Base-by-base conservation (phyloP, 2,329 filamentous ascomycete genomes). In the Colletotrichum sp. region DNA sequence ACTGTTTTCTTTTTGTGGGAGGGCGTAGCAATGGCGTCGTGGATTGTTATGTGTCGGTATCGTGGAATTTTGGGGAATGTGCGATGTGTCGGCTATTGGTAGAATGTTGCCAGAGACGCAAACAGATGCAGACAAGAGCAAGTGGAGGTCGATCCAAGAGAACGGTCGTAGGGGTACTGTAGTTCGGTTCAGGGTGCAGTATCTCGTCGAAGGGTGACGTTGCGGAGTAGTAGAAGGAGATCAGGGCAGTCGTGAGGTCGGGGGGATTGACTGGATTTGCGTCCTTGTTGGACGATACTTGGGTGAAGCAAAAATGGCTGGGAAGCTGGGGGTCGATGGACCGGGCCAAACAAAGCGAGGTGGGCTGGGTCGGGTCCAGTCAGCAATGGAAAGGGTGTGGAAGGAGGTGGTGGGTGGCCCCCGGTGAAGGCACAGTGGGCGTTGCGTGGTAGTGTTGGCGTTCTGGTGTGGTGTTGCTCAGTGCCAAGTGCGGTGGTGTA, bases 301-400 rank as follows among this genome's bases (percentile, higher is more conserved):
- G 44, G 44, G 44, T 64, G 71, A 69, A 74, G 74, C 71, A 76
- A 69, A 74, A 76, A 76, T 74, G 74, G 74, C 74, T 76, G 74
- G 74, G 74, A 76, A 76, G 74, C 74, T 73, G 70, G 74, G 68
- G 74, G 71, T 57, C 44, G 74, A 76, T 76, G 74, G 70, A 69
- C 73, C 64, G 71, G 59, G 74, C 64, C 64, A 73, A 76, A 74
- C 74, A 76, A 74, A 74, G 74, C 74, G 65, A 76, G 64, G 59
- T 65, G 74, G 70, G 68, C 68, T 75, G 72, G 72, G 72, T 69
- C 72, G 72, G 72, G 72, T 72, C 72, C 72, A 75, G 68, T 52
- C 52, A 75, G 39, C 62, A 63, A 52, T 52, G 44, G 44, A 52
- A 52, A 52, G n/a, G 44, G 44, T 52, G 44, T 52, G 44, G 44